These are phyloP conservation scores for Apiospora malaysiana DNA, from an alignment of 2,329 filamentous ascomycete genomes.

Conservation along the genomic window DNA sequence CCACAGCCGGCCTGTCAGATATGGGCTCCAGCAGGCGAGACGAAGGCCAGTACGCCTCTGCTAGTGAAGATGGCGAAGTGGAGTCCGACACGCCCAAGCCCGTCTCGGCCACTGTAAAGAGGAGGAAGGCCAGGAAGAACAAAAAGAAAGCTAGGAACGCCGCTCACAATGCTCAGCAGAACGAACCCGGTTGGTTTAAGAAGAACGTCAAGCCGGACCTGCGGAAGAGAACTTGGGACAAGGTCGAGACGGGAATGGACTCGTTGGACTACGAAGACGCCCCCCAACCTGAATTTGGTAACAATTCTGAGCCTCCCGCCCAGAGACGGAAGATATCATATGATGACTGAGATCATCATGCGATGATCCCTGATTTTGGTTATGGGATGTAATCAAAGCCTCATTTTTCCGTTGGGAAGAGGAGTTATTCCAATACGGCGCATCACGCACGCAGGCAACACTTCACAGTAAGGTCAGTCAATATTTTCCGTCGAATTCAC, in stretches of 20 bases:
- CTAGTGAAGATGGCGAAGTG: slow-evolving; percentile 42
- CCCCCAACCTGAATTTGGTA: slow-evolving; percentile 33
- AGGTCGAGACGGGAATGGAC: slow-evolving; percentile 66
- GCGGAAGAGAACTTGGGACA: slow-evolving; percentile 71
- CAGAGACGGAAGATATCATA: slow-evolving; percentile 55
- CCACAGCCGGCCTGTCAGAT: slow-evolving; percentile 23
- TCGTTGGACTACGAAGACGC: slow-evolving; percentile 68
- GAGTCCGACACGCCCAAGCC: slow-evolving; percentile 37
- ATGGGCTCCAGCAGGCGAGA: slow-evolving; percentile 26
- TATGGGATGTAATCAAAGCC: neutral
- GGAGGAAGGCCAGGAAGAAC: slow-evolving; percentile 46
- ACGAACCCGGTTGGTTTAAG: slow-evolving; percentile 26
- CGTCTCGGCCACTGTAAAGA: slow-evolving; percentile 33
- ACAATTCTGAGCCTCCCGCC: slow-evolving; percentile 35
- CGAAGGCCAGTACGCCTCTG: slow-evolving; percentile 22
- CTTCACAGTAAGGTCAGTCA: slow-evolving; percentile 33
- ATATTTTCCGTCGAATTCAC: slow-evolving; percentile 27
- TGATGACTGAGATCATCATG: slow-evolving; percentile 46
- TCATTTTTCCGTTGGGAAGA: neutral
- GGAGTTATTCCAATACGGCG: neutral
- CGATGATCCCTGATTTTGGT: neutral
- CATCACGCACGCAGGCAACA: neutral
- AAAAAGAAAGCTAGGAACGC: slow-evolving; percentile 48
- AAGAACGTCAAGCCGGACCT: slow-evolving; percentile 58
- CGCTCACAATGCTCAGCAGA: slow-evolving; percentile 28